Evolutionary conservation across 1,139 yeast genomes (phyloP).

Genomic region (Hansenula lynferdii): DNA sequence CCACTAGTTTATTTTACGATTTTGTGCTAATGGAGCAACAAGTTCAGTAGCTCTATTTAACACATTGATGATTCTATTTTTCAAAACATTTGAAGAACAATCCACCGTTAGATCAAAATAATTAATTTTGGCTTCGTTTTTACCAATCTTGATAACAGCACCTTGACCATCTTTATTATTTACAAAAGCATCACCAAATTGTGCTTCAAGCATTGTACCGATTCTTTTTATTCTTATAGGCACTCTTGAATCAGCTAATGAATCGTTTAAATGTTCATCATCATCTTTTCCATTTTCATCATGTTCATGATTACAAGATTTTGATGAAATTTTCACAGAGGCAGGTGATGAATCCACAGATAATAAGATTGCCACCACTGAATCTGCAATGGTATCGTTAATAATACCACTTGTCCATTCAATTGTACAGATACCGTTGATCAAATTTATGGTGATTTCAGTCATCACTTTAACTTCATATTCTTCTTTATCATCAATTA

Average conservation of each 20-base stretch:
- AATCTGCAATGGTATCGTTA: constrained; percentile 93
- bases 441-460: constrained; percentile 46
- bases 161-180: constrained; percentile 34
- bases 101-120: constrained; percentile 61
- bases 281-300: too few relatives aligned
- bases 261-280: constrained; percentile 18
- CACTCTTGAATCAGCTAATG: constrained; percentile 31
- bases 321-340: constrained; percentile 79
- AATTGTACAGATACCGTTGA: constrained; percentile 49
- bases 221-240: constrained; percentile 60
- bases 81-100: constrained; percentile 74
- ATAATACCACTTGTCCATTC: constrained; percentile 92
- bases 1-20: too few relatives aligned
- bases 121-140: constrained; percentile 64
- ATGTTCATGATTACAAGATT: constrained; percentile 46
- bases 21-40: constrained; percentile 65
- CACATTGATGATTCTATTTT: constrained; percentile 79
- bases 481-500: constrained; percentile 51
- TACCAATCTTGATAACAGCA: constrained; percentile 54
- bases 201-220: constrained; percentile 63
- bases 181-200: constrained; percentile 75
- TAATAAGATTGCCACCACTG: constrained; percentile 82
- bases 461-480: constrained; percentile 44
- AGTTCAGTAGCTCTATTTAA: constrained; percentile 71
- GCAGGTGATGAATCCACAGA: constrained; percentile 96